Base-by-base conservation (phyloP, 2,329 filamentous ascomycete species). In the Xylariaceae sp. region DNA sequence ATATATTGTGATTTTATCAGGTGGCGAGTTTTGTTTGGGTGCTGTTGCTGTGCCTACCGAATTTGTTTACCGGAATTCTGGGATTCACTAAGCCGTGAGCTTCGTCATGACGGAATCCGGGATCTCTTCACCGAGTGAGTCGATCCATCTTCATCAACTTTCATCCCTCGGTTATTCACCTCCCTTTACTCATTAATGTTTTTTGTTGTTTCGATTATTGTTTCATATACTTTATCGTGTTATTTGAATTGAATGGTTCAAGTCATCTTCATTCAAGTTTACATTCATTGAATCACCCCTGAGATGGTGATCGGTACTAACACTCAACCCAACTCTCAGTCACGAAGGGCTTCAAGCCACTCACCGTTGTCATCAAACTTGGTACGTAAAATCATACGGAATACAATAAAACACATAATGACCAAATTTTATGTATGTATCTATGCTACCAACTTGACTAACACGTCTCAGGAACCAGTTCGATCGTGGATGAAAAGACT, bases 401-500 rank as follows among this genome's bases (percentile, higher is more conserved):
- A 18, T 18, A 18, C 17, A 18, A 18, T 18, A 18, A 18, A 18
- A 18, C 2, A 18, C n/a, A n/a, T n/a, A n/a, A n/a, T n/a, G n/a
- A 18, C 2, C 17, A 18, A 18, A 1, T 18, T 18, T 18, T 2
- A 18, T 39, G 37, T 39, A 7, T 39, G 17, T 17, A 17, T 17
- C 17, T 55, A 15, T 50, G 49, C 23, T 15, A 18, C 17, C 3
- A 4, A 35, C 51, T 53, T 39, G 17, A 50, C 59, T 62, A 42
- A 64, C 56, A 42, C 2, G 2, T 6, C 23, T 62, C 67, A 99
- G 94, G 94, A 69, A 97, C 94, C 51, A 97, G 92, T 75, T 97
- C 94, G n/a, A 97, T 99, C 67, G 92, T 99, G 65, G 91, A 97
- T 76, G 94, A 99, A 74, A 89, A 87, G 72, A 96, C 90, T 18